Evolutionary conservation across 805 yeast genomes (phyloP), one percentile per base, ranked within the genome.

Genomic region (Candida germanica): DNA sequence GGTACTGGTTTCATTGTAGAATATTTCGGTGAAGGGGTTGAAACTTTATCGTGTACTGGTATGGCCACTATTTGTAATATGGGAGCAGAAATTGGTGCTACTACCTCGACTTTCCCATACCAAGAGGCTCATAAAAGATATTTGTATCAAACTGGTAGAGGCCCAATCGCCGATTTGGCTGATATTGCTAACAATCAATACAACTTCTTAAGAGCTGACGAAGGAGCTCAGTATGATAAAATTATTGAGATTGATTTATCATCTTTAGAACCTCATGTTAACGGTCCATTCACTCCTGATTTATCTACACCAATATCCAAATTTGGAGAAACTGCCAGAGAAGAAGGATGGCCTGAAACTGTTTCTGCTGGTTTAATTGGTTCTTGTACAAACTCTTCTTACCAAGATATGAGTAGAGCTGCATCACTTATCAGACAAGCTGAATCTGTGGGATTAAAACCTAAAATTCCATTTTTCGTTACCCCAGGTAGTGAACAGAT

Each of bases 11-110:
- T 73, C 61, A 88, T 93, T 55, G 89, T 93, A 35, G 98, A 93
- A 70, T 93, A 93, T 71, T 91, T 87, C 57, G 98, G 98, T 58
- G 87, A 81, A 37, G 98, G 98, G 69, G 95, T 88, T 30, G 71
- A 81, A 44, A 70, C 83, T 36, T 77, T 93, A 54, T 83, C 95
- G 16, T 87, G 96, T 71, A 93, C 98, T 23, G 98, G 98, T 71
- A 93, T 93, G 98, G 98, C 95, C 44, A 93, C 98, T 43, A 91
- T 93, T 62, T 91, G 98, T 77, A 93, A 93, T 67, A 93, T 93
- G 98, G 98, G 98, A 61, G 98, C 98, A 37, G 98, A 93, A 69
- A 88, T 93, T 40, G 98, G 98, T 65, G 98, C 98, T 29, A 93
- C 98, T 25, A 93, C 98, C 29, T 91, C 98, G 16, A 79, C 87